Evolutionary conservation across 768 basidiomycete species (phyloP).

Genomic region (Boletus rubropictus): DNA sequence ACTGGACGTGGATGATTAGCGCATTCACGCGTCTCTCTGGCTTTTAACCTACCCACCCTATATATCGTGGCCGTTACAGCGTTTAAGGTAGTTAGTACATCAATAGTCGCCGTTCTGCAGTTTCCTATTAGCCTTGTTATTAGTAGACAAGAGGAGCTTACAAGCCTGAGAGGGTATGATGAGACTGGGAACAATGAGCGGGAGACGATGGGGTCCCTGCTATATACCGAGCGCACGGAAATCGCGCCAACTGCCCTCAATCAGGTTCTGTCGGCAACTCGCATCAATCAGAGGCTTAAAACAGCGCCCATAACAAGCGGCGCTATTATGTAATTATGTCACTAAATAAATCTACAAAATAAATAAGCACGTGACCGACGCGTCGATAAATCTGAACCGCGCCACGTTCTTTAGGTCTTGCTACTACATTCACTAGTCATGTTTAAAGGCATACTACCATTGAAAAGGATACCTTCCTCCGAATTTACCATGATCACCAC

Average conservation of each 20-base stretch:
- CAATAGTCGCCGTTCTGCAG: conserved; percentile 12
- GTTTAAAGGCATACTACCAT: conserved; percentile 78
- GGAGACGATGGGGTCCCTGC: conserved; percentile 2
- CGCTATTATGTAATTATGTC: conserved; percentile 16
- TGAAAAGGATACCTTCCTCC: conserved; percentile 56
- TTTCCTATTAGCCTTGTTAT: conserved; percentile 10
- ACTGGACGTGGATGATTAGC: conserved; percentile 2
- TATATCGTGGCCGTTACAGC: conserved; percentile 7
- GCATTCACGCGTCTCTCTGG: neutral
- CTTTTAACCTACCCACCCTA: conserved; percentile 18
- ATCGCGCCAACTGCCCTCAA: conserved; percentile 22
- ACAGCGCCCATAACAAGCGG: conserved; percentile 12
- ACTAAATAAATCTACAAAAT: conserved; percentile 18
- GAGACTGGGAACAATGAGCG: neutral
- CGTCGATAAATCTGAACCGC: conserved; percentile 30
- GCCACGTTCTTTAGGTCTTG: conserved; percentile 6
- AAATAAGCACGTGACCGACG: conserved; percentile 31
- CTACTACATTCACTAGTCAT: conserved; percentile 33
- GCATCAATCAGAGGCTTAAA: conserved; percentile 9
- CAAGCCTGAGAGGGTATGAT: neutral
- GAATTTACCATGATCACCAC: conserved; percentile 71
- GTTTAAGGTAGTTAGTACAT: conserved; percentile 13
- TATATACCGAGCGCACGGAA: conserved; percentile 31
- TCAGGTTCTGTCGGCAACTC: conserved; percentile 1
- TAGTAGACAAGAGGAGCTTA: conserved; percentile 2